These are phyloP conservation scores for Aspergillus vadensis DNA, from an alignment of 2,329 filamentous ascomycete genomes.

Conservation along the genomic window DNA sequence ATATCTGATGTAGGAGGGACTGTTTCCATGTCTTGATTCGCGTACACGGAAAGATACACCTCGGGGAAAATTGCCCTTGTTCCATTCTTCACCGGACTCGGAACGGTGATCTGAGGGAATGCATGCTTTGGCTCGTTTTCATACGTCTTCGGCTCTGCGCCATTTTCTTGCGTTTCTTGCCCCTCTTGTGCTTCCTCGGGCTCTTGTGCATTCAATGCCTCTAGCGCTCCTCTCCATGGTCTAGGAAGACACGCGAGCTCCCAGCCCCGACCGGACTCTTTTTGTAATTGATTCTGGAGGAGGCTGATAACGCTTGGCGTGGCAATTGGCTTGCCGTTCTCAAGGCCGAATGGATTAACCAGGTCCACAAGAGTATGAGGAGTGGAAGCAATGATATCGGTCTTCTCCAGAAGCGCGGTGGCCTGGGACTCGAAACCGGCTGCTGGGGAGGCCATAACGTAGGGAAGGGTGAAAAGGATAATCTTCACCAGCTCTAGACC, in stretches of 20 bases:
- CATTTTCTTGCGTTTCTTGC: constrained; percentile 42
- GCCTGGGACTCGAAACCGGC: constrained; percentile 72
- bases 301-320: constrained; percentile 75
- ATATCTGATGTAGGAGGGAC: constrained; percentile 77
- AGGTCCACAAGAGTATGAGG: constrained; percentile 81
- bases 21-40: constrained; percentile 81
- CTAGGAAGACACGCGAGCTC: constrained; percentile 66
- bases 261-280: constrained; percentile 75
- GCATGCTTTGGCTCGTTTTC: constrained; percentile 68
- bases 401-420: constrained; percentile 82
- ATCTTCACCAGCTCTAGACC: constrained; percentile 91
- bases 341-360: constrained; percentile 76
- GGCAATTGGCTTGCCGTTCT: constrained; percentile 62
- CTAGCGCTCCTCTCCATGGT: constrained; percentile 49
- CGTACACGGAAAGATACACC: constrained; percentile 89
- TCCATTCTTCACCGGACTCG: constrained; percentile 73
- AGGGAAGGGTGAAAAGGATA: constrained; percentile 91
- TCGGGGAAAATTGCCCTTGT: constrained; percentile 82
- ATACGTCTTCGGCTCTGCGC: constrained; percentile 59
- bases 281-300: constrained; percentile 81
- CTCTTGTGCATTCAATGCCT: constrained; percentile 20
- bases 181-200: constrained; percentile 21
- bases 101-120: constrained; percentile 75
- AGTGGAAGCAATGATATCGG: constrained; percentile 88
- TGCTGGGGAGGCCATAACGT: constrained; percentile 75